These are phyloP conservation scores for Dalechampia spathulata DNA, from an alignment of 441 rosid species.

Conservation along the genomic window DNA sequence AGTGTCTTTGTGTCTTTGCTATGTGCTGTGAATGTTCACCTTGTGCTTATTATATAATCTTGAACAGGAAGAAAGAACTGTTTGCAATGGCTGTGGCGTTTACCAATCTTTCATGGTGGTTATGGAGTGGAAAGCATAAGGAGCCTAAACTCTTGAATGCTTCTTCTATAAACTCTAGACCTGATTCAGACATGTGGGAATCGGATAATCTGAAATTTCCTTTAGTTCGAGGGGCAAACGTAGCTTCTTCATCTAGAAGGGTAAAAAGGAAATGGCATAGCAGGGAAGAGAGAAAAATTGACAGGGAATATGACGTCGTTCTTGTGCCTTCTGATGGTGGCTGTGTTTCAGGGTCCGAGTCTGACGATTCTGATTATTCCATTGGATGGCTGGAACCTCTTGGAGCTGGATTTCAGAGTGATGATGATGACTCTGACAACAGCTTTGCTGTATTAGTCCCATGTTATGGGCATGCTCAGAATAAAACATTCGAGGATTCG, in stretches of 20 bases:
- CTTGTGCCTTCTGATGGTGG: slow-evolving; percentile 77
- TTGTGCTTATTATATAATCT: background rate
- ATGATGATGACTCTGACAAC: slow-evolving; percentile 44
- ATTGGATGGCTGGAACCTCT: slow-evolving; percentile 84
- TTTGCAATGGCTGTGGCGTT: slow-evolving; percentile 51
- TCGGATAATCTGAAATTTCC: slow-evolving; percentile 55
- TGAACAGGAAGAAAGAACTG: slow-evolving; percentile 10
- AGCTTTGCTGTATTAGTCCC: slow-evolving; percentile 75
- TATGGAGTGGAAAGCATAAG: slow-evolving; percentile 51
- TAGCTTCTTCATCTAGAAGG: slow-evolving; percentile 46
- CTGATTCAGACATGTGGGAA: slow-evolving; percentile 45
- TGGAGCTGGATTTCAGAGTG: slow-evolving; percentile 57
- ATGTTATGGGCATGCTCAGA: slow-evolving; percentile 45
- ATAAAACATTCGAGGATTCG: slow-evolving; percentile 23
- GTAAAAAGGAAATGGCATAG: slow-evolving; percentile 59
- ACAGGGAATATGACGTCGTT: slow-evolving; percentile 63
- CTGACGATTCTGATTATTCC: slow-evolving; percentile 70
- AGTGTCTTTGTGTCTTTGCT: no score
- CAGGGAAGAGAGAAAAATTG: slow-evolving; percentile 61
- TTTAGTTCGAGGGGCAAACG: slow-evolving; percentile 26
- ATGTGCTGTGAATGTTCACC: background rate
- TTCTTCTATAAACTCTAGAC: slow-evolving; percentile 31
- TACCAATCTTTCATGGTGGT: slow-evolving; percentile 60
- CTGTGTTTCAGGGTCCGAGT: slow-evolving; percentile 71
- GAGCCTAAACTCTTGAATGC: slow-evolving; percentile 39